Evolutionary conservation across 306 rosid species (phyloP).

Genomic region (Vicia sativa): DNA sequence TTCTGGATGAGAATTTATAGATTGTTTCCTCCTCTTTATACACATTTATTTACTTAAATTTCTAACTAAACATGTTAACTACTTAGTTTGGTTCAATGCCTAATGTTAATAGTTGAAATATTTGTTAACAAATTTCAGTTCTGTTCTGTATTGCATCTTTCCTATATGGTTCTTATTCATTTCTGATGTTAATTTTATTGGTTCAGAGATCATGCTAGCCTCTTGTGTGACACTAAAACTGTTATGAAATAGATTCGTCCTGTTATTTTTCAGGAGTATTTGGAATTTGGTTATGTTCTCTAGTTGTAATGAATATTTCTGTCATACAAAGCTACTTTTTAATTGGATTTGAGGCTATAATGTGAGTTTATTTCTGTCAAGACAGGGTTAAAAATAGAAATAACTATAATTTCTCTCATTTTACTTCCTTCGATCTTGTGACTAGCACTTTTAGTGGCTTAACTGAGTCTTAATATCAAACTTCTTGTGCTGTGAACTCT

Average conservation of each 20-base stretch:
- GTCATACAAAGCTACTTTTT: constrained; percentile 3
- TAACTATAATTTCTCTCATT: neutral
- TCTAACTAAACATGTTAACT: neutral
- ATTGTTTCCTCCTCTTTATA: neutral
- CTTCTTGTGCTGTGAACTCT: constrained; percentile 12
- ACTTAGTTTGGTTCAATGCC: neutral
- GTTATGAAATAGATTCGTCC: neutral
- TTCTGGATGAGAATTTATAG: constrained; percentile 10
- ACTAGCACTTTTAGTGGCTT: constrained; percentile 2
- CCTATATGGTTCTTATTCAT: too few relatives aligned
- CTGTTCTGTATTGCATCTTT: too few relatives aligned
- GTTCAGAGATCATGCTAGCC: too few relatives aligned
- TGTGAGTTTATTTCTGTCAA: constrained; percentile 21
- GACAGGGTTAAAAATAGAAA: constrained; percentile 23
- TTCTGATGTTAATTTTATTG: too few relatives aligned
- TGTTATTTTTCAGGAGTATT: constrained; percentile 3
- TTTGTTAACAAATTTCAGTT: constrained; percentile 8
- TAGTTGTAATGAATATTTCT: constrained; percentile 9
- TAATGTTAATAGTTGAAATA: neutral
- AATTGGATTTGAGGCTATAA: neutral
- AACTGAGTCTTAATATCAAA: constrained; percentile 16
- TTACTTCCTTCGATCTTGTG: constrained; percentile 16
- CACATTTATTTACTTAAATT: neutral
- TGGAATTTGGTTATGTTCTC: constrained; percentile 20
- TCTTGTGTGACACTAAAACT: neutral